Percentiles rank a stretch among this genome's conserved stretches.
Evolutionary conservation across 73 alveolate genomes (phyloP).

Genomic region (Tetrahymena malaccensis): DNA sequence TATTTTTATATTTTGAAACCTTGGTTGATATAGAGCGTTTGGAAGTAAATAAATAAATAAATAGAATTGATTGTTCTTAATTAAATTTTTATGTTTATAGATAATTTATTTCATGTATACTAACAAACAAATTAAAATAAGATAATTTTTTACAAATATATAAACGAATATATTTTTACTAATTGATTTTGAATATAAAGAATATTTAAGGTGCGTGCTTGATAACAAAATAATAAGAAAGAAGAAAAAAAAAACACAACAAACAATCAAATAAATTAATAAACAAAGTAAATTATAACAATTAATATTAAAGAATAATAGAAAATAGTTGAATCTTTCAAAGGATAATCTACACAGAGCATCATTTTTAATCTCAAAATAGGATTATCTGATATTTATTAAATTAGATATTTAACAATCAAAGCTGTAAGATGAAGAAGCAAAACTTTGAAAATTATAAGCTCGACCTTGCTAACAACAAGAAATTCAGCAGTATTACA

Average conservation of each 20-base stretch:
- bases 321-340: neutral
- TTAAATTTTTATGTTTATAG: neutral
- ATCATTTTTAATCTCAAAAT: neutral
- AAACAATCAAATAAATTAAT: neutral
- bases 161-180: neutral
- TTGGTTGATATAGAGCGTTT: neutral
- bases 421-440: neutral
- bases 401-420: neutral
- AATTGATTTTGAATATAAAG: neutral
- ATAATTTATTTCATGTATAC: neutral
- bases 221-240: neutral
- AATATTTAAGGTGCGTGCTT: neutral
- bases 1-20: neutral
- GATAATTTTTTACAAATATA: too few species aligned
- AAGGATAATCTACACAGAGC: neutral
- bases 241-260: neutral
- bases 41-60: too few species aligned
- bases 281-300: neutral
- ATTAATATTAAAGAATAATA: neutral
- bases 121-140: too few species aligned
- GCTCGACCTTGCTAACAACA: neutral
- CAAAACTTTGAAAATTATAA: neutral
- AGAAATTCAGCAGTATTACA: neutral
- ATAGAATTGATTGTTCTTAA: neutral
- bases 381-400: neutral